Conservation (phyloP, 306 rosid genomes). For the Cicer pinnatifidum region DNA sequence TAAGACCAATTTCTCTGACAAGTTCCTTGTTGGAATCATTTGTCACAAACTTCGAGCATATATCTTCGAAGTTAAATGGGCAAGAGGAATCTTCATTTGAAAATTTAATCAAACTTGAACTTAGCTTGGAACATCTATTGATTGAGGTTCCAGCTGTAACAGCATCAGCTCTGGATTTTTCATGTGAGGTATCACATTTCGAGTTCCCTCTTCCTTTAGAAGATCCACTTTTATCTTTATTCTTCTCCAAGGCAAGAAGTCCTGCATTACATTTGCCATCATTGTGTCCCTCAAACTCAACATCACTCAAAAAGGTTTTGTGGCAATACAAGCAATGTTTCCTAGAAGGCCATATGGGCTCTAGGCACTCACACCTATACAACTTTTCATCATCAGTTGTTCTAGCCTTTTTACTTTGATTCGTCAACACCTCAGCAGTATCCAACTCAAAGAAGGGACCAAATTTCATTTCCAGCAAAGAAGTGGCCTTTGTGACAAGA, state of each 20-base stretch:
- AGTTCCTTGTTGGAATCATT: constrained; percentile 77
- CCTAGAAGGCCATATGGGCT: constrained; percentile 81
- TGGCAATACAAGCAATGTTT: constrained; percentile 88
- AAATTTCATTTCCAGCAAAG: constrained; percentile 69
- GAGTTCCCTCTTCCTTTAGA: constrained; percentile 62
- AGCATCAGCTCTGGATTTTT: constrained; percentile 56
- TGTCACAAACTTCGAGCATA: constrained; percentile 76
- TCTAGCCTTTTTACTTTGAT: constrained; percentile 57
- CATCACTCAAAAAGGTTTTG: constrained; percentile 64
- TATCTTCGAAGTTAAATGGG: constrained; percentile 76
- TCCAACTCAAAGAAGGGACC: constrained; percentile 71
- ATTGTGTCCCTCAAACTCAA: constrained; percentile 76
- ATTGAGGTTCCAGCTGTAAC: constrained; percentile 51
- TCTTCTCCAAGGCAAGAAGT: constrained; percentile 53
- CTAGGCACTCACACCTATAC: constrained; percentile 88
- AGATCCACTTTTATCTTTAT: constrained; percentile 60
- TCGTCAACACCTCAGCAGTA: constrained; percentile 56
- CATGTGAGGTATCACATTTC: constrained; percentile 56
- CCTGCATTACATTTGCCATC: constrained; percentile 72
- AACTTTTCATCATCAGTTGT: constrained; percentile 64
- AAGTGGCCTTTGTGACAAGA: constrained; percentile 75
- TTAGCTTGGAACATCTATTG: constrained; percentile 53
- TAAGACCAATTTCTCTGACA: constrained; percentile 78
- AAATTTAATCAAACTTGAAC: constrained; percentile 69
- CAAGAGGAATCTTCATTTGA: constrained; percentile 67